Base-by-base conservation (phyloP, 495 filamentous ascomycete species). In the Chaetomidium leptoderma region DNA sequence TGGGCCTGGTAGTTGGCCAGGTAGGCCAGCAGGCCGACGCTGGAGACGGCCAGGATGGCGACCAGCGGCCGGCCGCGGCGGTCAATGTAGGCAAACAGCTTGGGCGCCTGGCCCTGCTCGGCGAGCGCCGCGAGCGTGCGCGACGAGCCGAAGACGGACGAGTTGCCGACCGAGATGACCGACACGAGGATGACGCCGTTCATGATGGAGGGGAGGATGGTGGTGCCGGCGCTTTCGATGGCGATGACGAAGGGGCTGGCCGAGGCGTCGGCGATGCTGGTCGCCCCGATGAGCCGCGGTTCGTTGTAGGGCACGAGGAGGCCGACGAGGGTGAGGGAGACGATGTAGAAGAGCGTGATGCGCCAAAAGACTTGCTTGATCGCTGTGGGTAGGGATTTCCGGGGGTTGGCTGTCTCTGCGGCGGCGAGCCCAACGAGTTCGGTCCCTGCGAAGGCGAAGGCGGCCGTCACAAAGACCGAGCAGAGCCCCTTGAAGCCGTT, bases 331-430 rank as follows among this genome's bases (percentile, higher is more conserved):
- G 80, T 83, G 4, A 93, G 78, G 11, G 86, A 86, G 44, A 91
- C 82, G 33, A 93, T 78, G 72, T 95, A 95, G 70, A 95, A 93
- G 59, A 96, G 78, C 7, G 83, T 83, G 70, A 96, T 96, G 65
- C 91, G 87, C 91, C 91, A 96, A 72, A 96, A 96, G 39, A 96
- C 91, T 71, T 96, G 91, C 73, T 95, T 95, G 67, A 92, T 83
- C 42, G 91, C 91, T 1, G 86, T 88, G 0, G 91, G 91, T 7
- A 96, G 81, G 3, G 87, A 87, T 63, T 92, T 95, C 61, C 89
- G 83, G 4, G 91, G 91, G 68, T 95, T 95, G 4, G 83, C 83
- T 0, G 90, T 92, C 68, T 96, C 91, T 21, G 91, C 91, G 27
- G 90, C 90, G 29, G 91, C 90, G 27, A 96, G 81, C 55, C 91